Evolutionary conservation across 768 basidiomycete genomes (phyloP).

Genomic region (Lentinula sp.): DNA sequence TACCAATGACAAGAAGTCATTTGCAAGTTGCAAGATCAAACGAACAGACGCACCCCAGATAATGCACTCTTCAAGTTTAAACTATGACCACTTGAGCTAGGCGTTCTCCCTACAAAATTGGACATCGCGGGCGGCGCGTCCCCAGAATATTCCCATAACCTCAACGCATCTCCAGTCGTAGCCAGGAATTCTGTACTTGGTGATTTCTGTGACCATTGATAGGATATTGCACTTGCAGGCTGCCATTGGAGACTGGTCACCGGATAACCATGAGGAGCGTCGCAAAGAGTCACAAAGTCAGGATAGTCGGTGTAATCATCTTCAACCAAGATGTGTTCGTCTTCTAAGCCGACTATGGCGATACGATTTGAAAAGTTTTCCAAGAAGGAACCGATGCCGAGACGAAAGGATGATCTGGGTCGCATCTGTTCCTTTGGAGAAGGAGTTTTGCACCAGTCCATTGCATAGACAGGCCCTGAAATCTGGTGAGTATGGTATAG

Average conservation of each 20-base stretch:
- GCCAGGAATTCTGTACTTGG: conserved; percentile 77
- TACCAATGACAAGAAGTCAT: conserved; percentile 1
- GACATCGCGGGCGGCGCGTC: conserved; percentile 55
- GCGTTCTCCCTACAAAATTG: conserved; percentile 65
- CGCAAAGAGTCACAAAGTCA: conserved; percentile 83
- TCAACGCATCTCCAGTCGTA: conserved; percentile 88
- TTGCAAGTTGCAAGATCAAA: conserved; percentile 4
- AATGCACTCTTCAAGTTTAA: conserved; percentile 70
- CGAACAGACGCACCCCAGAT: conserved; percentile 59
- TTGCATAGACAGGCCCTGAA: conserved; percentile 77
- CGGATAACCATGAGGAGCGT: conserved; percentile 85
- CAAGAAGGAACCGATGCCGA: conserved; percentile 79
- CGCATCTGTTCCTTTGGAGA: conserved; percentile 68
- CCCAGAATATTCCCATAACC: conserved; percentile 84
- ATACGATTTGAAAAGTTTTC: conserved; percentile 83
- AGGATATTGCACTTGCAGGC: conserved; percentile 59
- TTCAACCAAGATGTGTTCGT: conserved; percentile 83
- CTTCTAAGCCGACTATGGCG: conserved; percentile 72
- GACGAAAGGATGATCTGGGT: conserved; percentile 72
- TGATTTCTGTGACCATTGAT: conserved; percentile 65
- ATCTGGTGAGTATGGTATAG: conserved; percentile 4
- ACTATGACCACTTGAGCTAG: conserved; percentile 51
- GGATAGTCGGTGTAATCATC: conserved; percentile 79
- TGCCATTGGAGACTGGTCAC: conserved; percentile 94
- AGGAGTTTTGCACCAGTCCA: conserved; percentile 86